These are phyloP conservation scores for Lolium multiflorum DNA, from an alignment of 176 grass and related monocot genomes.

Conservation along the genomic window DNA sequence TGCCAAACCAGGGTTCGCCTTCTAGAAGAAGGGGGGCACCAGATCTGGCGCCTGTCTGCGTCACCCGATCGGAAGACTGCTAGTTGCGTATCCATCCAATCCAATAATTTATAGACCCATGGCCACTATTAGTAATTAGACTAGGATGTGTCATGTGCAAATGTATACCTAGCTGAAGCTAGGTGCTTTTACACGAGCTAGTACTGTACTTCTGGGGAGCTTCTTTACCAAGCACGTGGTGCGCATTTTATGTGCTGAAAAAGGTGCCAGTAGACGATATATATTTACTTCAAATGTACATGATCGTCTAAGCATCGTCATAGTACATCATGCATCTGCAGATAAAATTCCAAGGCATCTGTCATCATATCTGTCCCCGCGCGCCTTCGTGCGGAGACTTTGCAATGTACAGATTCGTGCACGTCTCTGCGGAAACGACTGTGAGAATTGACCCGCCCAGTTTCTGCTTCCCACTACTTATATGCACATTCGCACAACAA, in stretches of 20 bases:
- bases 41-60: not conserved
- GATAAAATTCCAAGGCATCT: too few species aligned
- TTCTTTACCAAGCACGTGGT: too few species aligned
- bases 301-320: too few species aligned
- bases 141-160: not conserved
- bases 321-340: too few species aligned
- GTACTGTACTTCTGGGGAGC: too few species aligned
- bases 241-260: too few species aligned
- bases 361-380: not conserved
- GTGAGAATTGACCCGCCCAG: not conserved
- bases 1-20: not conserved
- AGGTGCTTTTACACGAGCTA: too few species aligned
- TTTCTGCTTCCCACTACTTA: not conserved
- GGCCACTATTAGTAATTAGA: not conserved
- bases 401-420: not conserved
- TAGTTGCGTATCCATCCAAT: not conserved
- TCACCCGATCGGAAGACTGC: not conserved
- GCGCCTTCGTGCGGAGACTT: not conserved
- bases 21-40: constrained; percentile 31
- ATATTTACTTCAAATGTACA: too few species aligned
- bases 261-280: too few species aligned
- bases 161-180: not conserved
- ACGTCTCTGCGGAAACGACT: not conserved
- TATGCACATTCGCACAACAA: not conserved
- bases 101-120: not conserved